These are phyloP conservation scores for Phytophthora palmivora DNA, from an alignment of 352 stramenopile species.

Conservation along the genomic window DNA sequence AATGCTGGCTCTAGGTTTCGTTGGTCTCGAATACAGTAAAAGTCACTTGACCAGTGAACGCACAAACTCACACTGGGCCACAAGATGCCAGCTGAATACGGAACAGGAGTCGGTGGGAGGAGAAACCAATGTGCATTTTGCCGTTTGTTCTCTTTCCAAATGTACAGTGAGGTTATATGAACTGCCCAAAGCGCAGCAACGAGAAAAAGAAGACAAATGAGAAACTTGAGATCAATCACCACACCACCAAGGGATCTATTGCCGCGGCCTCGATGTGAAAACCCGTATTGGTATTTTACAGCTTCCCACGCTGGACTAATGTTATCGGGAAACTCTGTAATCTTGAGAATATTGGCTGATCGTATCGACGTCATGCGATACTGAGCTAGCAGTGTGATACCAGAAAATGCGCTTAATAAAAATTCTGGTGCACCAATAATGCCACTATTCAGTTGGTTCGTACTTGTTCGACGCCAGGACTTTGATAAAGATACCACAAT, in stretches of 20 bases:
- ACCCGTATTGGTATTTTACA: conserved; percentile 26
- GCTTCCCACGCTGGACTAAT: background rate
- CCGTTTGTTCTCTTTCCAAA: background rate
- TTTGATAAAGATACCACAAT: background rate
- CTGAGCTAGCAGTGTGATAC: conserved; percentile 38
- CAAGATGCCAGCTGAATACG: conserved; percentile 34
- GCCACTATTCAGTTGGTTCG: conserved; percentile 11
- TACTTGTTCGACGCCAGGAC: background rate
- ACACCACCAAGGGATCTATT: conserved; percentile 25
- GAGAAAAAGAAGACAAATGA: conserved; percentile 26
- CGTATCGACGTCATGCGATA: conserved; percentile 34
- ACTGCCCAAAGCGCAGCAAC: background rate
- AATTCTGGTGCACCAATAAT: conserved; percentile 46
- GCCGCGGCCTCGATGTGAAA: conserved; percentile 13
- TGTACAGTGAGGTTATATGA: background rate
- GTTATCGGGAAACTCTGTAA: conserved; percentile 19
- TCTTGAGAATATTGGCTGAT: conserved; percentile 17
- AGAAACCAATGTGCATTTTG: conserved; percentile 8
- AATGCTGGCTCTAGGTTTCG: background rate
- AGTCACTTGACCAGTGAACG: conserved; percentile 38
- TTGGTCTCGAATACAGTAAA: conserved; percentile 29
- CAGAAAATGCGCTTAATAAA: conserved; percentile 39
- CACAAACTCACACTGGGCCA: conserved; percentile 37
- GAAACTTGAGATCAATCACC: conserved; percentile 38
- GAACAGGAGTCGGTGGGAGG: conserved; percentile 24